These are phyloP conservation scores for Xylariaceae sp. DNA, from an alignment of 2,329 filamentous ascomycete genomes.

Conservation along the genomic window DNA sequence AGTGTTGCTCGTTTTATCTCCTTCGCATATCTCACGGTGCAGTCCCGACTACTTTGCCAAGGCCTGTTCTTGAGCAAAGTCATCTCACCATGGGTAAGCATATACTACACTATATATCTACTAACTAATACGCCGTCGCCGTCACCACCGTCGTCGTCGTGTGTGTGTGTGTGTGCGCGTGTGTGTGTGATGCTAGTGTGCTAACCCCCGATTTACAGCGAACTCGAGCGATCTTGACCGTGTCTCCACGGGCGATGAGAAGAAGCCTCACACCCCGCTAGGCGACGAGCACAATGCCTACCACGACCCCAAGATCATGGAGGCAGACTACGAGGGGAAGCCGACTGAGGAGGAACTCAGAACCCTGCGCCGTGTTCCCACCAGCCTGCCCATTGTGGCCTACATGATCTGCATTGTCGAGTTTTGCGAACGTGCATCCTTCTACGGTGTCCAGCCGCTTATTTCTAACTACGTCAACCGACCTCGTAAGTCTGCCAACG, in stretches of 20 bases:
- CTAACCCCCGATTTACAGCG: neutral
- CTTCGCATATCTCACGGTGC: constrained; percentile 6
- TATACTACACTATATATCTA: neutral
- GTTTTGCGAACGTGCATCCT: constrained; percentile 56
- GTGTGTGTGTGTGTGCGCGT: too few species aligned
- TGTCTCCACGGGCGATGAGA: constrained; percentile 21
- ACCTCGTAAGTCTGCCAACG: constrained; percentile 28
- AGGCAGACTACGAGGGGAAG: constrained; percentile 31
- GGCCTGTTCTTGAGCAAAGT: constrained; percentile 3
- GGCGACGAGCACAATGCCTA: constrained; percentile 25
- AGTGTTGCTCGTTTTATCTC: constrained; percentile 2
- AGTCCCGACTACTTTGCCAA: constrained; percentile 9
- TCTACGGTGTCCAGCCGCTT: constrained; percentile 49
- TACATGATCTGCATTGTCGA: constrained; percentile 55
- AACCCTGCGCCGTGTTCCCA: constrained; percentile 40
- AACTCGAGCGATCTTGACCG: constrained; percentile 20
- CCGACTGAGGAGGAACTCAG: constrained; percentile 43
- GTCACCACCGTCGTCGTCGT: too few species aligned
- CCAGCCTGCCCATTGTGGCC: constrained; percentile 44
- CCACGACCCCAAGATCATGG: constrained; percentile 24
- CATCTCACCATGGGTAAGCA: constrained; percentile 17
- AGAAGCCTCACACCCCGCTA: constrained; percentile 20
- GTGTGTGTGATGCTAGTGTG: too few species aligned
- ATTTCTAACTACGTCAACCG: constrained; percentile 60
- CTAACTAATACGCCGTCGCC: too few species aligned